Evolutionary conservation across 129 eudicot species (phyloP), one percentile per base, ranked within the genome.

Genomic region (Pittosporum tobira): DNA sequence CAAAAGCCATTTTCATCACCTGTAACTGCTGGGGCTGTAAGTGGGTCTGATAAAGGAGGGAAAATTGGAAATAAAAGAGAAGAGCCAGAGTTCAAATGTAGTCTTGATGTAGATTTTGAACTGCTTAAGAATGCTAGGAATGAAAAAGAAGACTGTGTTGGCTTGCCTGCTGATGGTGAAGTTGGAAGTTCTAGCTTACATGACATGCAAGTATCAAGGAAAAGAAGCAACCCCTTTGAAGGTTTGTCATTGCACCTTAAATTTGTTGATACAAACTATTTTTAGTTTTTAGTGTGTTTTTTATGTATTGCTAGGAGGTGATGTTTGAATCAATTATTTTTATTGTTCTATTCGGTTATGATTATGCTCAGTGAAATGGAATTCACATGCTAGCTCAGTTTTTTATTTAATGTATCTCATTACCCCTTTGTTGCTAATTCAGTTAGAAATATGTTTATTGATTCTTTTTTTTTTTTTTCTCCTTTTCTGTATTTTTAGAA

Each of bases 1-100:
- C 73, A 75, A 59, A 62, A 48, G 23, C 87, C 73, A 45, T 73
- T 69, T 79, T 64, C 71, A 2, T 74, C 77, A 23, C 68, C 95
- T 1, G 62, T 63, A 52, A 66, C 25, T 34, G 48, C 57, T 23
- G 63, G 27, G 27, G 59, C 46, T 38, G 62, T 65, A 30, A 66
- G 44, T 14, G 69, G 63, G 43, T 22, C 44, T 34, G 23, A 10
- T 53, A 21, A 21, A 30, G 77, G 63, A 37, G 59, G 57, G 3
- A 71, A 27, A 11, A 29, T 19, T 15, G 70, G 50, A 18, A 66
- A 61, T 28, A 65, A 61, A 71, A 59, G 62, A 28, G 48, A 69
- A 49, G 79, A 71, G 18, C 31, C 45, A 52, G 69, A 68, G 61
- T 12, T 73, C 30, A 62, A 58, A 40, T 28, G 56, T 52, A 57